Conservation (phyloP, 1,284 basidiomycete species). For the Leccinum fuscescens region DNA sequence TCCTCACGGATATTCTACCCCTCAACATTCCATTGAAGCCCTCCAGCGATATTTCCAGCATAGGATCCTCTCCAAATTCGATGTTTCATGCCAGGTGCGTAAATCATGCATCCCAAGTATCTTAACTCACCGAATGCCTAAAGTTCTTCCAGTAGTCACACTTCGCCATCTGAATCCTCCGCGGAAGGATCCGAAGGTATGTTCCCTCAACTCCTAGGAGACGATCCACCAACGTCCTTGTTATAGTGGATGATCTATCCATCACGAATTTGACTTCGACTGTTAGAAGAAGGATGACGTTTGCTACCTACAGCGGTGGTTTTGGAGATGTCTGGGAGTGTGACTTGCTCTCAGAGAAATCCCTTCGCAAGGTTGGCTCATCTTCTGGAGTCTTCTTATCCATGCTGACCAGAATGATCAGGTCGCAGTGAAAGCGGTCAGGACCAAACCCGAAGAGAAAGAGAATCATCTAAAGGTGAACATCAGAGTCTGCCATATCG, state of each 20-base stretch:
- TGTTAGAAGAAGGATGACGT: no score
- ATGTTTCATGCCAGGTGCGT: constrained; percentile 14
- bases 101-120: not conserved
- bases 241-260: constrained; percentile 17
- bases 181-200: constrained; percentile 15
- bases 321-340: constrained; percentile 32
- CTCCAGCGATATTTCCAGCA: constrained; percentile 10
- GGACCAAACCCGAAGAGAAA: not conserved
- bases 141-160: constrained; percentile 18
- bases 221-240: not conserved
- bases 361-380: constrained; percentile 9
- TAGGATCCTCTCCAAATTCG: constrained; percentile 10
- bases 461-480: not conserved
- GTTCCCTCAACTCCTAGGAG: not conserved
- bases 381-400: not conserved
- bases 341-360: constrained; percentile 12
- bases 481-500: not conserved
- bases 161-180: constrained; percentile 16
- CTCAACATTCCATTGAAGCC: not conserved
- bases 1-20: not conserved
- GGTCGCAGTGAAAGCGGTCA: constrained; percentile 30
- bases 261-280: not conserved
- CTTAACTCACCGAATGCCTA: constrained; percentile 5
- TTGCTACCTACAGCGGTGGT: constrained; percentile 2
- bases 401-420: constrained; percentile 3